Base-by-base conservation (phyloP, 148 eudicot genomes). In the Simmondsia chinensis region DNA sequence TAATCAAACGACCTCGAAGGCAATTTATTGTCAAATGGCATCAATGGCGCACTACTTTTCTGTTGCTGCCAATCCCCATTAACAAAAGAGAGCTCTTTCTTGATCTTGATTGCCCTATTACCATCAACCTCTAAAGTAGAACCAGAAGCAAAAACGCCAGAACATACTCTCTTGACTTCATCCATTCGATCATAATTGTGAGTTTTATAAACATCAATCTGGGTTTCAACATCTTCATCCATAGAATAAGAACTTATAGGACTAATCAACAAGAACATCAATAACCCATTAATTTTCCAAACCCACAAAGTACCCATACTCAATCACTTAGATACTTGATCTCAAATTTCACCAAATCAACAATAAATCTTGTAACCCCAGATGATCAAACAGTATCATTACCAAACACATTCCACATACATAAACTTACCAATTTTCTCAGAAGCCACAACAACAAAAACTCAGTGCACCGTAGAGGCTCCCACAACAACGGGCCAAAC, bases 41-140 rank as follows among this genome's bases (percentile, higher is more conserved):
- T 60, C 43, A 89, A 44, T 19, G 80, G 87, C 36, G 84, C 63
- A 48, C 40, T 68, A 57, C 59, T 59, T 27, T 33, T 60, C 21
- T 52, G 36, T 23, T 89, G 93, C 68, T 72, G 77, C 97, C 97
- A 89, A 76, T 89, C 97, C 28, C 97, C 97, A 70, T 76, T 74
- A 32, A 43, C 9, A 68, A 89, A 84, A 21, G 84, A 71, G 5
- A 84, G 59, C 34, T 65, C 72, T 36, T 80, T 50, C 57, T 72
- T 71, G 6, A 89, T 72, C 15, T 29, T 49, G 54, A 42, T 50
- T 30, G 71, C 33, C 22, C 72, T 56, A 58, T 53, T 58, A 42
- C 61, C 70, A 63, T 70, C 70, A 13, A 71, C 63, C 26, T 61
- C 66, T 43, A 78, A 40, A 13, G 64, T 75, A 40, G 75, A 28